Base-by-base conservation (phyloP, 225 moss, liverwort and hornwort genomes). In the Pleurozium schreberi region DNA sequence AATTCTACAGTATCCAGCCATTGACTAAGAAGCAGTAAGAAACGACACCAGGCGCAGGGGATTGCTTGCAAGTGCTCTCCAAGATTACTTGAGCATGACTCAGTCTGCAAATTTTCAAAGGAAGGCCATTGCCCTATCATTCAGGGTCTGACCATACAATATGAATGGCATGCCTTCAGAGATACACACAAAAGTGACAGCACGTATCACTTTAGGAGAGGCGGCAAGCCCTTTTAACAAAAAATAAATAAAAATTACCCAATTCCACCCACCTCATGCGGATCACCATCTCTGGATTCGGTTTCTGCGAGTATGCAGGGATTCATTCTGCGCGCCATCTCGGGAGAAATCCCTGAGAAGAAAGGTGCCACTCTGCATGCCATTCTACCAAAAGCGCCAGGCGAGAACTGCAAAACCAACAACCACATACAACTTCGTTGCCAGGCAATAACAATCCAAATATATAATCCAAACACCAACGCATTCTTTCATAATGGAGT, bases 311-410 rank as follows among this genome's bases (percentile, higher is more conserved):
- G 60, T 40, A 86, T 86, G 80, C 59, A 67, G 45, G 75, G 47
- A 76, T 86, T 88, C 90, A 92, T 64, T 89, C 91, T 89, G 28
- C 79, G 73, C 75, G 90, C 66, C 90, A 91, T 88, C 84, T 91
- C 92, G 59, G 91, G 81, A 88, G 93, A 89, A 83, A 89, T 84
- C 34, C 93, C 92, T 84, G 92, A 93, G 53, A 93, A 81, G 82
- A 93, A 92, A 75, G 93, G 93, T 52, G 87, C 80, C 62, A 93
- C 45, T 86, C 71, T 90, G 86, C 89, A 67, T 43, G 92, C 93
- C 73, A 90, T 58, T 81, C 78, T 90, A 81, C 82, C 75, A 69
- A 90, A 82, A 65, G 90, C 74, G 61, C 88, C 90, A 31, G 88
- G 85, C 80, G 88, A 87, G 65, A 91, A 76, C 93, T 93, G 85